Conservation (phyloP, 2,329 filamentous ascomycete genomes). For the Metarhizium humberi region DNA sequence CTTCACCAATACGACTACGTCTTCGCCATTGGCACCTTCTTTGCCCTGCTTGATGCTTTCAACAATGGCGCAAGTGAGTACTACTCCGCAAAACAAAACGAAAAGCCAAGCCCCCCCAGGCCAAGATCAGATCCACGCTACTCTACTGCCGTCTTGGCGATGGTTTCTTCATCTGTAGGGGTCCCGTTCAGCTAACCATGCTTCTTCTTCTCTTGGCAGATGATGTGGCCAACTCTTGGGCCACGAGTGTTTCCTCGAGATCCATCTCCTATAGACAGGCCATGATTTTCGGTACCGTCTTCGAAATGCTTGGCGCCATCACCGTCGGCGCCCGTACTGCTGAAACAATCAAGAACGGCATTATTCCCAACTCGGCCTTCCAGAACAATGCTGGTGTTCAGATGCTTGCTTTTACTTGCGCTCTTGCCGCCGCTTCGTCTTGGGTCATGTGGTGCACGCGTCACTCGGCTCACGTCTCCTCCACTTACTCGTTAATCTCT, state of each 20-base stretch:
- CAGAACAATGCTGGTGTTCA: slow-evolving; percentile 52
- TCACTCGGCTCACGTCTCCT: slow-evolving; percentile 62
- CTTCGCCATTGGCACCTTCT: slow-evolving; percentile 66
- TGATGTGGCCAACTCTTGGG: slow-evolving; percentile 80
- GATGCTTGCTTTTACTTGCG: slow-evolving; percentile 56
- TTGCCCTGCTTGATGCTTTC: slow-evolving; percentile 67
- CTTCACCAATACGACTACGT: slow-evolving; percentile 36
- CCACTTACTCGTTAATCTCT: slow-evolving; percentile 60
- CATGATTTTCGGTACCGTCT: slow-evolving; percentile 54
- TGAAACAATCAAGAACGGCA: slow-evolving; percentile 69
- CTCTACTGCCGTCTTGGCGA: background rate
- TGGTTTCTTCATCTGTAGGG: background rate
- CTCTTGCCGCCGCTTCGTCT: slow-evolving; percentile 51
- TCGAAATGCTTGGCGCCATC: slow-evolving; percentile 58
- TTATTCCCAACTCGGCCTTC: slow-evolving; percentile 52
- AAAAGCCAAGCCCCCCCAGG: background rate
- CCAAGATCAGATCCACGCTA: background rate
- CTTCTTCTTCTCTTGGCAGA: slow-evolving; percentile 32
- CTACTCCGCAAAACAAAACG: too few relatives aligned
- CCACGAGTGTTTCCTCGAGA: slow-evolving; percentile 68
- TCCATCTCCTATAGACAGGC: slow-evolving; percentile 63
- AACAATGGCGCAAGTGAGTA: slow-evolving; percentile 70
- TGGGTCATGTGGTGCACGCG: slow-evolving; percentile 75
- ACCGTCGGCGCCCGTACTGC: slow-evolving; percentile 59
- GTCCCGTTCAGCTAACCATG: slow-evolving; percentile 6